Evolutionary conservation across 768 basidiomycete species (phyloP).

Genomic region (Naganishia vaughanmartiniae): DNA sequence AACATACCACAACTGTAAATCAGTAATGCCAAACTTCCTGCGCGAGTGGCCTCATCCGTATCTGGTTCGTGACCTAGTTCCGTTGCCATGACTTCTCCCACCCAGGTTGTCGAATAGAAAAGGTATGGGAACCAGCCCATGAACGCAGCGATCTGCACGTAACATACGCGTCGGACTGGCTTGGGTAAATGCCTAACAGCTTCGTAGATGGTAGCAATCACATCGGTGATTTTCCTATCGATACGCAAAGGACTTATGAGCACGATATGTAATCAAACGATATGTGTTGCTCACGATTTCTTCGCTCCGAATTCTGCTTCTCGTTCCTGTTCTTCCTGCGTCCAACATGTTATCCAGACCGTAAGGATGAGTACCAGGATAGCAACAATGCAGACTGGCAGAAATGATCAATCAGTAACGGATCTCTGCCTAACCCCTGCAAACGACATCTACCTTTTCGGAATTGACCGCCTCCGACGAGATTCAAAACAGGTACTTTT

Average conservation of each 20-base stretch:
- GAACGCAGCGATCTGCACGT: slow-evolving; percentile 90
- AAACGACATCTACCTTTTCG: slow-evolving; percentile 60
- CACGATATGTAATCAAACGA: neutral
- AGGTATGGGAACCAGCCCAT: slow-evolving; percentile 99
- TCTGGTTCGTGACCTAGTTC: slow-evolving; percentile 72
- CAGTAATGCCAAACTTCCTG: slow-evolving; percentile 83
- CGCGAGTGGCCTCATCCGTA: slow-evolving; percentile 75
- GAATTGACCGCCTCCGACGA: slow-evolving; percentile 88
- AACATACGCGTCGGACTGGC: slow-evolving; percentile 82
- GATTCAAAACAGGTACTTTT: slow-evolving; percentile 68
- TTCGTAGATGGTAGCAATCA: slow-evolving; percentile 72
- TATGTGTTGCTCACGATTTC: slow-evolving; percentile 40
- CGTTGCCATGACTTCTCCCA: slow-evolving; percentile 89
- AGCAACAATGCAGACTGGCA: slow-evolving; percentile 74
- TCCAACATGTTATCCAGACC: slow-evolving; percentile 84
- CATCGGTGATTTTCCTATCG: slow-evolving; percentile 64
- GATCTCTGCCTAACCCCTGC: neutral
- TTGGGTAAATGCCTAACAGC: slow-evolving; percentile 74
- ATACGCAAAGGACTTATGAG: neutral
- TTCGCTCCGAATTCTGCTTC: slow-evolving; percentile 53
- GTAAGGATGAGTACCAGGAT: slow-evolving; percentile 73
- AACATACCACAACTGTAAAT: slow-evolving; percentile 79
- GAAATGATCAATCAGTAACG: neutral
- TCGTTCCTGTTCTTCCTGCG: slow-evolving; percentile 65
- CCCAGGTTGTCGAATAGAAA: slow-evolving; percentile 84